Conservation (phyloP, 345 rosid genomes). For the Syzygium aromaticum region DNA sequence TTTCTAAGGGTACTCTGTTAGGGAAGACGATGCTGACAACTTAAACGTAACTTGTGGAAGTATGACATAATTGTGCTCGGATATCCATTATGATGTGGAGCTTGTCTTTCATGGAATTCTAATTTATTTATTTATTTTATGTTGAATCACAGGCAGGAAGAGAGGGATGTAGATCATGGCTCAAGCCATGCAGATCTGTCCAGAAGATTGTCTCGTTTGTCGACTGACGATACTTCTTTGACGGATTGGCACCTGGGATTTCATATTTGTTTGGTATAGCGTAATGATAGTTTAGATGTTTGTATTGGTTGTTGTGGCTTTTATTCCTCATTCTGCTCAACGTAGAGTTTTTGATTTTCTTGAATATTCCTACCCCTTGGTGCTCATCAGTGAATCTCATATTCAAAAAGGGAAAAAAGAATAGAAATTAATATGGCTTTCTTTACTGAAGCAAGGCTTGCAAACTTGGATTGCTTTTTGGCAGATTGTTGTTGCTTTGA, state of each 20-base stretch:
- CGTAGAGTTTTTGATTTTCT: background rate
- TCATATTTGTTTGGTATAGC: constrained; percentile 71
- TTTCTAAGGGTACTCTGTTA: background rate
- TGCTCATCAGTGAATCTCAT: background rate
- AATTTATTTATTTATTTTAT: background rate
- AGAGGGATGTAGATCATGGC: constrained; percentile 47
- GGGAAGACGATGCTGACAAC: background rate
- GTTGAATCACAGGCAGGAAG: constrained; percentile 67
- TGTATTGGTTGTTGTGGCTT: background rate
- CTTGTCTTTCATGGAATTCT: background rate
- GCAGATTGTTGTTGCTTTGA: background rate
- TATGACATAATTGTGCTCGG: background rate
- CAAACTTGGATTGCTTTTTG: background rate
- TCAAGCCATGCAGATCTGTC: constrained; percentile 50
- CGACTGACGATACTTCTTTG: constrained; percentile 67
- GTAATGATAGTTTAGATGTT: background rate
- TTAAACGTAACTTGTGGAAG: background rate
- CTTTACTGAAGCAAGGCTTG: background rate
- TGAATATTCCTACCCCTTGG: background rate
- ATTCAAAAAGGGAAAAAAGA: background rate
- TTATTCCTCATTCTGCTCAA: background rate
- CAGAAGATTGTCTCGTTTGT: constrained; percentile 55
- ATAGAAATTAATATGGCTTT: background rate
- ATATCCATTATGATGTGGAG: background rate
- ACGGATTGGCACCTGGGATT: constrained; percentile 97